Percentiles rank a stretch among this genome's conserved stretches.
phyloP scores from a whole-genome alignment of 139 green algal species.

The Closterium sp. region DNA sequence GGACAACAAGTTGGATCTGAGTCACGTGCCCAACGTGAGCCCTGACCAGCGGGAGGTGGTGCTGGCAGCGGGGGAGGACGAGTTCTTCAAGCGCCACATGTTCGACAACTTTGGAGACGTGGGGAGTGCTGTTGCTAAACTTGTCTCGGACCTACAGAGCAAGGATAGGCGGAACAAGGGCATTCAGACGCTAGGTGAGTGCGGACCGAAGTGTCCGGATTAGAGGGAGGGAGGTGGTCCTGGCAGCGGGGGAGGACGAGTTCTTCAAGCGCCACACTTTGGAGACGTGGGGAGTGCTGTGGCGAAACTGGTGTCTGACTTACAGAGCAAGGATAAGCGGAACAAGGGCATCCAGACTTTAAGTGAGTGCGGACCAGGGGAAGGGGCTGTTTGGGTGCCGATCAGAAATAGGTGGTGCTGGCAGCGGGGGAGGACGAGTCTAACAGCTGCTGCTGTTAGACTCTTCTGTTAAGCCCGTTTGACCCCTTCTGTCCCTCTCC shows the following conservation, averaged over 20 bases:
- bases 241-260: background rate
- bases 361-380: too few species aligned
- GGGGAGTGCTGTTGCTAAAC: constrained; percentile 49
- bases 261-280: constrained; percentile 44
- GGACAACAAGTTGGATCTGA: too few species aligned
- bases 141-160: constrained; percentile 58
- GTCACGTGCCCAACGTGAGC: background rate
- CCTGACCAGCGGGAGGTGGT: constrained; percentile 58
- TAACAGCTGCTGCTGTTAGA: too few species aligned
- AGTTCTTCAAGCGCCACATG: constrained; percentile 49
- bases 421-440: background rate
- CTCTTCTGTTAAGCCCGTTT: too few species aligned
- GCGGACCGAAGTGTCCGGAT: too few species aligned
- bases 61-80: constrained; percentile 51
- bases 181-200: constrained; percentile 42
- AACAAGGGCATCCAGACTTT: constrained; percentile 45
- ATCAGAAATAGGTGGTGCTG: too few species aligned
- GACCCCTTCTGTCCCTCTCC: too few species aligned
- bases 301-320: constrained; percentile 58
- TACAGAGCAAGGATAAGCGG: constrained; percentile 40
- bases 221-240: background rate
- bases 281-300: constrained; percentile 56
- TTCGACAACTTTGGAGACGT: constrained; percentile 65
- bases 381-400: too few species aligned
- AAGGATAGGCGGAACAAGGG: constrained; percentile 41